Conservation (phyloP, 1,139 yeast species). For the Dujonia santamariae region DNA sequence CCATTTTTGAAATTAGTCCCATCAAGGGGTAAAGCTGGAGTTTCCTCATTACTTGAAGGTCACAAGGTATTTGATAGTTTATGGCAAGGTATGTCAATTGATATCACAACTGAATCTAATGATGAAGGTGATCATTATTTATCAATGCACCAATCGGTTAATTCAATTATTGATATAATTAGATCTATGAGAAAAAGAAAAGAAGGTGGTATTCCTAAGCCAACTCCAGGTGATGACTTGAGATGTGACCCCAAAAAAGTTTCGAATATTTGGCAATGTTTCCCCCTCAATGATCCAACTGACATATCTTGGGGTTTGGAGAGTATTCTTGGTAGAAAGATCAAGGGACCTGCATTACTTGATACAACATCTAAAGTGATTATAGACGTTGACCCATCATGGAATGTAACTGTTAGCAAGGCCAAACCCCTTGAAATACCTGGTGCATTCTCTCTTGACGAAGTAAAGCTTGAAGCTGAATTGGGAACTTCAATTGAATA, state of each 20-base stretch:
- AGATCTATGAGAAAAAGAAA: slow-evolving; percentile 57
- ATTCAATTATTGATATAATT: slow-evolving; percentile 70
- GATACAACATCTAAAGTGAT: slow-evolving; percentile 38
- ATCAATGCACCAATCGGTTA: slow-evolving; percentile 67
- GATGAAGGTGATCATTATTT: slow-evolving; percentile 41
- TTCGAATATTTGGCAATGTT: slow-evolving; percentile 66
- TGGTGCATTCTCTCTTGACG: slow-evolving; percentile 12
- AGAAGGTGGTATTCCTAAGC: slow-evolving; percentile 76
- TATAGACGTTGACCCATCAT: slow-evolving; percentile 42
- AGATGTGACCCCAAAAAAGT: slow-evolving; percentile 68
- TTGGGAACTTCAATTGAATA: slow-evolving; percentile 10
- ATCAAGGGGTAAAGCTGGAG: slow-evolving; percentile 88
- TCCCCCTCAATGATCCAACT: slow-evolving; percentile 62
- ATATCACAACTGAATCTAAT: slow-evolving; percentile 49
- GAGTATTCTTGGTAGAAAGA: slow-evolving; percentile 65
- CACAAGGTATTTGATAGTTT: slow-evolving; percentile 91
- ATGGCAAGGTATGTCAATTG: slow-evolving; percentile 94
- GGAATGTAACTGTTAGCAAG: slow-evolving; percentile 40
- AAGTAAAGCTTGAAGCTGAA: slow-evolving; percentile 16
- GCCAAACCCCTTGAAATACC: too few relatives aligned
- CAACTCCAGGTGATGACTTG: slow-evolving; percentile 63
- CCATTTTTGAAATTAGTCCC: slow-evolving; percentile 90
- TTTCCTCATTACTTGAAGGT: slow-evolving; percentile 86
- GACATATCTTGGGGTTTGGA: slow-evolving; percentile 54
- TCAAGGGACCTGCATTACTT: slow-evolving; percentile 63